Base-by-base conservation (phyloP, 257 asterid species). In the Echium plantagineum region DNA sequence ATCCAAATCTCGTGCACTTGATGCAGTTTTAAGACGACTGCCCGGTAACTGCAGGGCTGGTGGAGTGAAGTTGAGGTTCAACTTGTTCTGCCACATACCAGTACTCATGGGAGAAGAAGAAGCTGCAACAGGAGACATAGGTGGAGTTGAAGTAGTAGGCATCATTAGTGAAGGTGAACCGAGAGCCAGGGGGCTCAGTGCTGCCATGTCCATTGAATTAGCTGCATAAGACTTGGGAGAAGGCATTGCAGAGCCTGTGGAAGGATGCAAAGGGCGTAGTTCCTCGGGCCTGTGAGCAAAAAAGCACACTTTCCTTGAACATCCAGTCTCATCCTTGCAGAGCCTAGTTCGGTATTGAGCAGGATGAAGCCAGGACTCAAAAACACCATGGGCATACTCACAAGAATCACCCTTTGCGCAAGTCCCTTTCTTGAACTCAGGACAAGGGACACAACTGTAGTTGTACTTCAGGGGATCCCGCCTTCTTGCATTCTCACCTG, bases 341-440 rank as follows among this genome's bases (percentile, higher is more conserved):
- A 65, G 57, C 18, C 69, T 56, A 31, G 69, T 65, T 57, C 69
- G 69, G 59, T 65, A 65, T 58, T 65, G 69, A 28, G 69, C 69
- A 26, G 69, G 69, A 57, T 65, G 69, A 20, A 65, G 64, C 69
- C 69, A 65, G 21, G 63, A 65, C 49, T 65, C 69, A 1, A 65
- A 66, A 48, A 66, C 71, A 5, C 71, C 71, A 21, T 66, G 71
- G n/a, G 71, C 64, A 5, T 59, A 59, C 54, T 66, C 65, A 55
- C 71, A 66, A 58, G 38, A 28, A 46, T 66, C 65, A 1, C 54
- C 64, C 9, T 28, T 52, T n/a, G 42, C 57, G 52, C 71, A 66
- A 10, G 59, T 59, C 2, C 71, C 65, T 64, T 66, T 66, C 63
- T 59, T 59, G 52, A 59, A 59, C 26, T 59, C 63, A 6, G 63